Conservation (phyloP, 2,329 filamentous ascomycete genomes). For the Colletotrichum orbiculare region DNA sequence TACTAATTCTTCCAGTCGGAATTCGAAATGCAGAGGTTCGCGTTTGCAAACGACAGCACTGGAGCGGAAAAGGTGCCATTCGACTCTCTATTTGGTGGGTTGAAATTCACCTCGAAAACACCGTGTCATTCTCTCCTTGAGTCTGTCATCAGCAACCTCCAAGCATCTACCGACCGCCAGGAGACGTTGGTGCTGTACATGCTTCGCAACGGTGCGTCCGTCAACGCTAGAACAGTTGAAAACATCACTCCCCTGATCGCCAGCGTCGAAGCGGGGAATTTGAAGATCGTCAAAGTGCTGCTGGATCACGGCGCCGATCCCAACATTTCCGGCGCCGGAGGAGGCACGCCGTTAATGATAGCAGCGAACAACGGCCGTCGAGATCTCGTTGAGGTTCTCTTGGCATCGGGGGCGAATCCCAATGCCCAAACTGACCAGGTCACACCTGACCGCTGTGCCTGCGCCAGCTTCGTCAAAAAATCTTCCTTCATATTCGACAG, state of each 20-base stretch:
- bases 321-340: neutral
- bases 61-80: slow-evolving; percentile 5
- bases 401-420: slow-evolving; percentile 1
- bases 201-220: neutral
- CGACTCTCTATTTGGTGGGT: slow-evolving; percentile 3
- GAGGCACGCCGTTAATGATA: slow-evolving; percentile 4
- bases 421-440: slow-evolving; percentile 2
- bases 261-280: neutral
- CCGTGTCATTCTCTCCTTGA: neutral
- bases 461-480: neutral
- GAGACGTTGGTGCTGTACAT: slow-evolving; percentile 1
- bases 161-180: neutral
- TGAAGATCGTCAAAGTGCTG: slow-evolving; percentile 3
- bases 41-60: neutral
- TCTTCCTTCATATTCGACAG: neutral
- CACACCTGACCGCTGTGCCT: neutral
- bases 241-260: slow-evolving; percentile 2
- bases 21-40: neutral
- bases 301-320: slow-evolving; percentile 3
- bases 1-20: neutral
- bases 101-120: neutral
- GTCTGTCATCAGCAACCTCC: neutral
- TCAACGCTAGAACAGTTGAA: slow-evolving; percentile 2
- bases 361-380: neutral
- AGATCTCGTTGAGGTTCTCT: neutral